A percentile compares a stretch with the other conserved stretches of the same genome.
Conservation (phyloP, 169 alveolate species). For the Eimeria tenella region DNA sequence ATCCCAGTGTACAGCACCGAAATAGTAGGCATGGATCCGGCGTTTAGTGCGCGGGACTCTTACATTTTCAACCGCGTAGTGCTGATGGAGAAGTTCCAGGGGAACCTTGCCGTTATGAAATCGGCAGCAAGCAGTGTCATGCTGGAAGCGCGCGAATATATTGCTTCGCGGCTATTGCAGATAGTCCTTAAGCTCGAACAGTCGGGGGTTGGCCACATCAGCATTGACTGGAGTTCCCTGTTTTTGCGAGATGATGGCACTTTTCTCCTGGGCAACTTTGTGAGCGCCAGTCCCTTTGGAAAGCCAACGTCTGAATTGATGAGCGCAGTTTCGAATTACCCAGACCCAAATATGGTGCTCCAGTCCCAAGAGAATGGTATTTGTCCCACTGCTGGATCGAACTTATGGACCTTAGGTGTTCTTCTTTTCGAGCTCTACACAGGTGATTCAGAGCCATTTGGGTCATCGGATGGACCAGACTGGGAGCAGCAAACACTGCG, state of each 20-base stretch:
- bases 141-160: background rate
- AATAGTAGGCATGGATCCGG: background rate
- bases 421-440: slow-evolving; percentile 18
- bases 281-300: slow-evolving; percentile 10
- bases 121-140: background rate
- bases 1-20: background rate
- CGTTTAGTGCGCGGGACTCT: background rate
- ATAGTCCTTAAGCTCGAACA: slow-evolving; percentile 4
- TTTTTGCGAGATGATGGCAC: background rate
- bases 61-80: background rate
- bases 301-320: background rate
- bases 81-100: slow-evolving; percentile 6
- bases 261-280: slow-evolving; percentile 46
- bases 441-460: background rate
- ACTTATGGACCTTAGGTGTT: slow-evolving; percentile 26
- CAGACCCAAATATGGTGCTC: slow-evolving; percentile 4
- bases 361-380: background rate
- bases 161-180: slow-evolving; percentile 2
- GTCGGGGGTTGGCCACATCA: slow-evolving; percentile 30
- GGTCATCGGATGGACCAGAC: background rate
- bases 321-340: background rate
- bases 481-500: background rate
- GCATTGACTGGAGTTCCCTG: background rate
- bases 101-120: background rate
- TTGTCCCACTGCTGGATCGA: background rate